Evolutionary conservation across 169 alveolate species (phyloP).

Genomic region (Plasmodium cynomolgi): DNA sequence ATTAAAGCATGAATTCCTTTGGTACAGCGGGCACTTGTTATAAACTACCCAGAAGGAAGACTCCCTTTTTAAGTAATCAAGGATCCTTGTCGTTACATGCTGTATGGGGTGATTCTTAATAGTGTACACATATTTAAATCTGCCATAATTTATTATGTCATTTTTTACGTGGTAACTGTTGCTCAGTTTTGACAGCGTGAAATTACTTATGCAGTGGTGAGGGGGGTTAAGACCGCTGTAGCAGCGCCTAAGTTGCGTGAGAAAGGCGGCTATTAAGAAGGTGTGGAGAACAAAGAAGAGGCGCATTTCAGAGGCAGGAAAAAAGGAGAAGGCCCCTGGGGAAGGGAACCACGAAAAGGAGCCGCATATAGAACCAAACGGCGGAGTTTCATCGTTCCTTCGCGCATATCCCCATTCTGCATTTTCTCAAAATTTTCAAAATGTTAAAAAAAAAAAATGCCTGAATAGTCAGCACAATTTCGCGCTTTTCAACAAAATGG

Average conservation of each 20-base stretch:
- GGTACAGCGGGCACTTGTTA: slow-evolving; percentile 66
- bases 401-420: neutral
- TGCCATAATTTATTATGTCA: slow-evolving; percentile 61
- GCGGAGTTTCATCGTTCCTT: neutral
- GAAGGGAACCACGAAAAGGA: neutral
- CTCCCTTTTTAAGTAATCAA: slow-evolving; percentile 36
- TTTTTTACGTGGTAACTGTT: slow-evolving; percentile 43
- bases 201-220: slow-evolving; percentile 4
- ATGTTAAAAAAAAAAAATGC: neutral
- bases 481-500: neutral
- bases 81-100: slow-evolving; percentile 20
- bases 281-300: neutral
- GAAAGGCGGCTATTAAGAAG: neutral
- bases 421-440: neutral
- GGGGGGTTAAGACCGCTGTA: neutral
- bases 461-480: slow-evolving; percentile 10
- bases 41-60: slow-evolving; percentile 25
- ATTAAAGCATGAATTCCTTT: slow-evolving; percentile 38
- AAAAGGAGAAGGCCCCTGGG: neutral
- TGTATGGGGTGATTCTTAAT: slow-evolving; percentile 71
- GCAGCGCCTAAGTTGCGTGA: neutral
- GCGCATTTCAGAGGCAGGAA: slow-evolving; percentile 8
- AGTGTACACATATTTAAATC: slow-evolving; percentile 72
- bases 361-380: neutral
- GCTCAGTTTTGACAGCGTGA: slow-evolving; percentile 37